phyloP scores from a whole-genome alignment of 2,329 filamentous ascomycete species.

The Cladophialophora exuberans region DNA sequence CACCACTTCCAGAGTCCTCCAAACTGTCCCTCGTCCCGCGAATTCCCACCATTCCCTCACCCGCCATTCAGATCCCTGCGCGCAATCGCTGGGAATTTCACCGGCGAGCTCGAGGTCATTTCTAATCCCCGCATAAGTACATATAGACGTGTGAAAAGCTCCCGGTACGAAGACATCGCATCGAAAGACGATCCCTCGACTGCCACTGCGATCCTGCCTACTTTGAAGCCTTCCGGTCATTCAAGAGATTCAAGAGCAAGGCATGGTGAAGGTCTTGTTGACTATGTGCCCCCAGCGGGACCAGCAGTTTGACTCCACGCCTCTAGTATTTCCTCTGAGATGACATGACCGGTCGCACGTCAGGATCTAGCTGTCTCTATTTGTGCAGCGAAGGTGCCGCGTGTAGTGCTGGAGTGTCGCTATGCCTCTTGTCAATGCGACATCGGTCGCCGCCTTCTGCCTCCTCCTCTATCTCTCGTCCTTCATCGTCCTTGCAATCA shows the following conservation, averaged over 20 bases:
- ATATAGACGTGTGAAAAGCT: too few relatives aligned
- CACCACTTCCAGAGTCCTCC: constrained; percentile 1
- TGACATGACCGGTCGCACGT: constrained; percentile 7
- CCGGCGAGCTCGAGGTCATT: not conserved
- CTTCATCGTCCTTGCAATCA: constrained; percentile 89
- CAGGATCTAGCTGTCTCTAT: constrained; percentile 1
- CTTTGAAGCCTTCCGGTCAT: too few relatives aligned
- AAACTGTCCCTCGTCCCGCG: too few relatives aligned
- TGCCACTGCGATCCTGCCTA: too few relatives aligned
- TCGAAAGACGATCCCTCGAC: too few relatives aligned
- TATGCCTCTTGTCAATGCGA: constrained; percentile 60
- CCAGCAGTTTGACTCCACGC: constrained; percentile 6
- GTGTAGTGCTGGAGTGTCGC: not conserved
- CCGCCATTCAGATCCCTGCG: too few relatives aligned
- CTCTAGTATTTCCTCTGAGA: not conserved
- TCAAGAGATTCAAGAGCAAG: not conserved
- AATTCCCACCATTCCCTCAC: too few relatives aligned
- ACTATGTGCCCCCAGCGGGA: constrained; percentile 9
- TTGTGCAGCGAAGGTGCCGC: constrained; percentile 3
- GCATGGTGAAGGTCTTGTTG: constrained; percentile 10
- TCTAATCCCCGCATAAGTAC: not conserved
- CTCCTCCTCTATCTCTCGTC: constrained; percentile 87
- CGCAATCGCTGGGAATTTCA: too few relatives aligned
- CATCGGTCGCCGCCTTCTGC: constrained; percentile 84
- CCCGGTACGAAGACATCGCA: too few relatives aligned